These are phyloP conservation scores for Neonectria sp. DNA, from an alignment of 2,329 filamentous ascomycete genomes.

Conservation along the genomic window DNA sequence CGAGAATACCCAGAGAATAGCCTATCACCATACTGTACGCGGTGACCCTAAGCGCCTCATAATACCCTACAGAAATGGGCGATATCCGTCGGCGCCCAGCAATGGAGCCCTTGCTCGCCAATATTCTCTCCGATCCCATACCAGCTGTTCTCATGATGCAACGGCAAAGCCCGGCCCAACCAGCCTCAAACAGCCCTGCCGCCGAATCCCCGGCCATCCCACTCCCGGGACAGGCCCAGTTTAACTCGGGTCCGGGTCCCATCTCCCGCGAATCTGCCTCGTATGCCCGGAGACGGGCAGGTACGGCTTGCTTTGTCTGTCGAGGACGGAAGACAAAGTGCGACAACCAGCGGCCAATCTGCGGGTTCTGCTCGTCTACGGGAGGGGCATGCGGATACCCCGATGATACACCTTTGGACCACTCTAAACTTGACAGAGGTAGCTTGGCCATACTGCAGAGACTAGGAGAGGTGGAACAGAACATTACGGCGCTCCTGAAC, in stretches of 20 bases:
- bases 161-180: not conserved
- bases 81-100: constrained; percentile 17
- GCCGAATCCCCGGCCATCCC: not conserved
- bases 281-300: constrained; percentile 27
- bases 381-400: constrained; percentile 39
- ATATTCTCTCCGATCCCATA: constrained; percentile 32
- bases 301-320: constrained; percentile 34
- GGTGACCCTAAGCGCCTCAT: not conserved
- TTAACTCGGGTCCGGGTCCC: not conserved
- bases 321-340: constrained; percentile 39
- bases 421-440: constrained; percentile 40
- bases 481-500: constrained; percentile 21
- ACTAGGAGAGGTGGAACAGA: constrained; percentile 35
- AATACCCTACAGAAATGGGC: constrained; percentile 22
- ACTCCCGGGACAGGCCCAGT: not conserved
- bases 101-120: constrained; percentile 34
- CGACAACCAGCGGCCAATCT: constrained; percentile 37
- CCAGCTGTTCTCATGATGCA: constrained; percentile 12
- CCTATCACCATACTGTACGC: not conserved
- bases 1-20: constrained; percentile 4
- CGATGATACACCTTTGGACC: constrained; percentile 32
- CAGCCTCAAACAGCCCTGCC: not conserved
- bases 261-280: constrained; percentile 25
- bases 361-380: constrained; percentile 38
- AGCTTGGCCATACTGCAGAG: constrained; percentile 39